Conservation (phyloP, 202 grass and related monocot species). For the Carex sylvatica region DNA sequence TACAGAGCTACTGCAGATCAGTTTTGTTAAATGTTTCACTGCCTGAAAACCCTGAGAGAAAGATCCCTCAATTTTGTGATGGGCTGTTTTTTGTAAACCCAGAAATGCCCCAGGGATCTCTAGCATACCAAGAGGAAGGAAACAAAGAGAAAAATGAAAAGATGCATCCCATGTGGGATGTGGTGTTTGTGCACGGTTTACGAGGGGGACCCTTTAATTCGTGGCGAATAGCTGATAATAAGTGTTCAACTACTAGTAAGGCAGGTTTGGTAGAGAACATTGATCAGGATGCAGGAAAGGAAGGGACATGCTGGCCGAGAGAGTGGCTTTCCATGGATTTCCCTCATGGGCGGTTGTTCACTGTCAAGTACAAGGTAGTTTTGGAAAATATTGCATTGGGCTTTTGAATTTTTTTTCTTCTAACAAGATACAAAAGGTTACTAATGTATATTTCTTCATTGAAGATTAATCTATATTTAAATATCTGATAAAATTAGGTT, state of each 20-base stretch:
- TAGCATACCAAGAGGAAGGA: background rate
- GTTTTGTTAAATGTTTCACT: slow-evolving; percentile 62
- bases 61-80: slow-evolving; percentile 74
- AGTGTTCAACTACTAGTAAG: slow-evolving; percentile 89
- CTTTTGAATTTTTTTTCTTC: background rate
- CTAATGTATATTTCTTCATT: background rate
- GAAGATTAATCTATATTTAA: slow-evolving; percentile 17
- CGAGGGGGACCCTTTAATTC: slow-evolving; percentile 94
- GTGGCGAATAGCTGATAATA: slow-evolving; percentile 96
- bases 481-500: slow-evolving; percentile 21
- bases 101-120: slow-evolving; percentile 36
- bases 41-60: slow-evolving; percentile 41
- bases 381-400: background rate
- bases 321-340: slow-evolving; percentile 94
- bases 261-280: slow-evolving; percentile 91
- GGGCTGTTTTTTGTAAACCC: slow-evolving; percentile 88
- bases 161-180: slow-evolving; percentile 42
- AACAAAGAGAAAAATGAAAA: slow-evolving; percentile 8
- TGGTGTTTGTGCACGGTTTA: slow-evolving; percentile 94
- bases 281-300: slow-evolving; percentile 89
- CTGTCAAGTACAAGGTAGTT: slow-evolving; percentile 95
- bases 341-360: slow-evolving; percentile 75
- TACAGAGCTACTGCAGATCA: slow-evolving; percentile 79
- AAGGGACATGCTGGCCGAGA: slow-evolving; percentile 94
- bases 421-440: background rate